Conservation (phyloP, 1,284 basidiomycete genomes). For the Trichosporon coremiiforme region DNA sequence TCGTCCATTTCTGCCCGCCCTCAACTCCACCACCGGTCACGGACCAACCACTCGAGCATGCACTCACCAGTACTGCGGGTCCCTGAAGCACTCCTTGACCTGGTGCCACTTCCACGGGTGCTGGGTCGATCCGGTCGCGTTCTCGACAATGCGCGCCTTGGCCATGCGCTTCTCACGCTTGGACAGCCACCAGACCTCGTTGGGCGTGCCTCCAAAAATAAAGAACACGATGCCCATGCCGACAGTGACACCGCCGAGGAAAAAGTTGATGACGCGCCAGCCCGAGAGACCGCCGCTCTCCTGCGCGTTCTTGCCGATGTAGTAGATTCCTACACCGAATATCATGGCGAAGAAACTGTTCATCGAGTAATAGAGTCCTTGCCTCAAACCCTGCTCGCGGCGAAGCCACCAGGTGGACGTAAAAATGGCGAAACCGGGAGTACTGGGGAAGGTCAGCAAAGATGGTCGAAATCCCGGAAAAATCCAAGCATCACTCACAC, state of each 20-base stretch:
- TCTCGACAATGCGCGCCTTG: constrained; percentile 33
- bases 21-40: background rate
- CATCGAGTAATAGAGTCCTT: constrained; percentile 39
- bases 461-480: background rate
- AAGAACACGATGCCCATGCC: constrained; percentile 24
- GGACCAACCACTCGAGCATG: background rate
- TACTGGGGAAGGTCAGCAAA: constrained; percentile 22
- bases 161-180: constrained; percentile 40
- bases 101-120: constrained; percentile 41
- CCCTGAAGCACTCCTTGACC: constrained; percentile 39
- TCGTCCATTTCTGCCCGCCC: background rate
- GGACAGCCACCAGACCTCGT: constrained; percentile 41
- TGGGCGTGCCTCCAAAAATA: constrained; percentile 37
- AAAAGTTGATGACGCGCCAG: constrained; percentile 45
- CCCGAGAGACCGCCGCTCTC: constrained; percentile 32
- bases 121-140: constrained; percentile 22
- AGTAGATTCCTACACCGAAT: constrained; percentile 36
- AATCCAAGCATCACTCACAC: background rate
- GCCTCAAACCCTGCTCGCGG: constrained; percentile 35
- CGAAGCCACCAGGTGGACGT: constrained; percentile 44
- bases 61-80: constrained; percentile 38
- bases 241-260: constrained; percentile 41
- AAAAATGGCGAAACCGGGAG: constrained; percentile 35
- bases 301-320: constrained; percentile 35
- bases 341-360: constrained; percentile 30